Base-by-base conservation (phyloP, 1,284 basidiomycete genomes). In the Macrocybe sp. region DNA sequence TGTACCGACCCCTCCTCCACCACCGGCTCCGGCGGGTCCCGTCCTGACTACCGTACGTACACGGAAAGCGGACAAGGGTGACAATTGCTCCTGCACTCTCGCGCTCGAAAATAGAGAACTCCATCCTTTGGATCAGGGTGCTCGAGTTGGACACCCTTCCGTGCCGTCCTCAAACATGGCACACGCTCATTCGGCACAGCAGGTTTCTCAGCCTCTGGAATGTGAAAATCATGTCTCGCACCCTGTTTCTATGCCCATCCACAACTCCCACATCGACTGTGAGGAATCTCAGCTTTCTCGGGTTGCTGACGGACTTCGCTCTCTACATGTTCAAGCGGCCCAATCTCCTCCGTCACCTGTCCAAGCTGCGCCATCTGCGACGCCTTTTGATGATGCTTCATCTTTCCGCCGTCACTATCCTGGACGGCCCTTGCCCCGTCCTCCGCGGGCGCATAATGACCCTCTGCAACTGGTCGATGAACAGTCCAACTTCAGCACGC, bases 381-480 rank as follows among this genome's bases (percentile, higher is more conserved):
- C 53, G 36, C 46, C 52, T 35, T 48, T 59, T 28, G 51, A 61
- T 34, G 63, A 64, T 37, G 40, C 38, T 11, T 58, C 56, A 4
- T 58, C 39, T 31, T 41, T 58, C 12, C 60, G 61, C 12, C 67
- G 62, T 46, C 69, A 68, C 53, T 73, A 73, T 51, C 58, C 60
- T 38, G 70, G 72, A 9, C 54, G 72, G 44, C 72, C 70, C 35
- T 61, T 74, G 32, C 70, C 72, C 9, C 61, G 57, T 36, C 62
- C 69, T 3, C 69, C 70, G 37, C 53, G 59, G 12, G 14, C 55
- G 9, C 22, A 22, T 4, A 22, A 22, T 4, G 22, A 22, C 22
- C 22, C 22, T 22, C 35, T 52, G 31, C 59, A 59, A 31, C 45
- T 56, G 2, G 47, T 61, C 7, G 56, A 22, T 22, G 22, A 22